phyloP scores from a whole-genome alignment of 2,329 filamentous ascomycete species.

The Chaetomium globosum region DNA sequence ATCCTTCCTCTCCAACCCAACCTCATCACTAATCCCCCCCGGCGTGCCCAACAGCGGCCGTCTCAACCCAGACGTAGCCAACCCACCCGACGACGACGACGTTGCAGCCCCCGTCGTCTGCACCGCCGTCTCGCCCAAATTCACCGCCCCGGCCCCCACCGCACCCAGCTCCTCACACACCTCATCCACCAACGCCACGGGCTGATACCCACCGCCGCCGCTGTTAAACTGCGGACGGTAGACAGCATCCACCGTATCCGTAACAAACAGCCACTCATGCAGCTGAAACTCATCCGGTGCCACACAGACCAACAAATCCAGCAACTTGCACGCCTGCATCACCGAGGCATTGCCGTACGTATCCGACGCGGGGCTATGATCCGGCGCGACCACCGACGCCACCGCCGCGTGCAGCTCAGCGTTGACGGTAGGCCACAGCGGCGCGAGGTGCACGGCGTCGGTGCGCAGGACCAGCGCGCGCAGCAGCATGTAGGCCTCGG shows the following conservation, averaged over 20 bases:
- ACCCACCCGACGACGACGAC: slow-evolving; percentile 40
- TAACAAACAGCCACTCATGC: slow-evolving; percentile 97
- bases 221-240: slow-evolving; percentile 63
- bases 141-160: slow-evolving; percentile 32
- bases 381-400: slow-evolving; percentile 69
- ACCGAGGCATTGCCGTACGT: slow-evolving; percentile 76
- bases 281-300: slow-evolving; percentile 96
- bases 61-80: slow-evolving; percentile 38
- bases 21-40: slow-evolving; percentile 59
- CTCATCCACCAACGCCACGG: slow-evolving; percentile 80
- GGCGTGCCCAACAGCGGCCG: slow-evolving; percentile 55
- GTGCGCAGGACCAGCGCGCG: slow-evolving; percentile 79
- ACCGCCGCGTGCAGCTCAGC: slow-evolving; percentile 80
- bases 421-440: slow-evolving; percentile 89
- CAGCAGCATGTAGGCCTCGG: slow-evolving; percentile 87
- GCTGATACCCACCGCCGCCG: slow-evolving; percentile 58
- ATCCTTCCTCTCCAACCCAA: slow-evolving; percentile 62
- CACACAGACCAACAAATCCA: slow-evolving; percentile 83
- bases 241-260: slow-evolving; percentile 93
- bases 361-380: slow-evolving; percentile 65
- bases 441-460: slow-evolving; percentile 75
- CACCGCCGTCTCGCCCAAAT: slow-evolving; percentile 23
- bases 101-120: slow-evolving; percentile 38
- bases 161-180: slow-evolving; percentile 71
- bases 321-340: slow-evolving; percentile 88